phyloP scores from a whole-genome alignment of 108 stramenopile species.

The Nannochloropsis salina region DNA sequence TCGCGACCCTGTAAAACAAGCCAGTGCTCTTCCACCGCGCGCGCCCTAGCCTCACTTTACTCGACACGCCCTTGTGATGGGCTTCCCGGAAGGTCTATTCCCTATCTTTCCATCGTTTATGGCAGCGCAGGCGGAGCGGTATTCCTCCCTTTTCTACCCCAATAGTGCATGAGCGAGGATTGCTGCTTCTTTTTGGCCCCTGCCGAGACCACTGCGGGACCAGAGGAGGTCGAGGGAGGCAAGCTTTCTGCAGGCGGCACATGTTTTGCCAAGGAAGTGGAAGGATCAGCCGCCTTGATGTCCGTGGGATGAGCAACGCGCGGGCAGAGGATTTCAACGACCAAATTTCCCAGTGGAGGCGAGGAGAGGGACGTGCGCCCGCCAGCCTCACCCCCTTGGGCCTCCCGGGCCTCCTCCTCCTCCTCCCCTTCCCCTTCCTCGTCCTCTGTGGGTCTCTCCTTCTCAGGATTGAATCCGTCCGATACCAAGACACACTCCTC shows the following conservation, averaged over 20 bases:
- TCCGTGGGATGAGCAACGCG: no score
- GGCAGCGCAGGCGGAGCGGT: background rate
- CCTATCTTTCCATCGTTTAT: background rate
- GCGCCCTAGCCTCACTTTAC: no score
- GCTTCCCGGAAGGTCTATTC: background rate
- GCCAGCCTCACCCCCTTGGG: background rate
- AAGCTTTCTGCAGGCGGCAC: no score
- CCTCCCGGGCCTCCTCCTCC: background rate
- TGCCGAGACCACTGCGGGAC: background rate
- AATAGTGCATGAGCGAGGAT: conserved; percentile 11
- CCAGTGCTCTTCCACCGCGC: no score
- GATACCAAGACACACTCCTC: no score
- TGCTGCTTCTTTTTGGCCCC: background rate
- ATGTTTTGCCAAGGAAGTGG: no score
- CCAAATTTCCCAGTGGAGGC: background rate
- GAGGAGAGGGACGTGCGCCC: background rate
- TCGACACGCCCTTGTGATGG: no score
- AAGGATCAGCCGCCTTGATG: no score
- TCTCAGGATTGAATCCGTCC: background rate
- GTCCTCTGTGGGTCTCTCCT: background rate
- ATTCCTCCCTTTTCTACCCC: background rate
- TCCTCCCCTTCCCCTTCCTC: background rate
- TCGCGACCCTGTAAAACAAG: no score
- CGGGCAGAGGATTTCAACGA: no score
- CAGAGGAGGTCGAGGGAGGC: no score